phyloP scores from a whole-genome alignment of 768 basidiomycete species.

The Lyophyllum semitale region DNA sequence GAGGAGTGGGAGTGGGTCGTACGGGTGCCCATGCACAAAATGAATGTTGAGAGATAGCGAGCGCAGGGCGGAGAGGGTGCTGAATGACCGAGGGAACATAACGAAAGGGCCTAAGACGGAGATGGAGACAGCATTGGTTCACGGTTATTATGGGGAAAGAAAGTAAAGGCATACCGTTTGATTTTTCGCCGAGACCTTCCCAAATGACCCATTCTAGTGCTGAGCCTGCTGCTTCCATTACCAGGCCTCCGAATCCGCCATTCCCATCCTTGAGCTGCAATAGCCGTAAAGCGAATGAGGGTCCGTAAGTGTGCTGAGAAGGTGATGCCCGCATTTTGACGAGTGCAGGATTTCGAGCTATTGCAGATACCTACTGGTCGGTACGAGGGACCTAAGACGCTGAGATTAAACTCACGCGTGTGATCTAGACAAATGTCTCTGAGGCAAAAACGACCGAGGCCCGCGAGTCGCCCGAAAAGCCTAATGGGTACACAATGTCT shows the following conservation, averaged over 20 bases:
- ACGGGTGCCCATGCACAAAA: conserved; percentile 5
- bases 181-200: neutral
- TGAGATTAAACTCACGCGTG: neutral
- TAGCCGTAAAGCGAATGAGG: neutral
- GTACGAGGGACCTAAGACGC: neutral
- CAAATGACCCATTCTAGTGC: conserved; percentile 1
- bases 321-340: neutral
- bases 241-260: neutral
- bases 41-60: neutral
- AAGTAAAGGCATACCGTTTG: neutral
- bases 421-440: neutral
- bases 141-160: neutral
- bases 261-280: neutral
- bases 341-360: neutral
- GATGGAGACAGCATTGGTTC: neutral
- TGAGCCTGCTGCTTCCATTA: neutral
- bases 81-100: neutral
- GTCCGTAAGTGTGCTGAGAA: conserved; percentile 1
- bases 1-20: conserved; percentile 9
- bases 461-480: conserved; percentile 1
- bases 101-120: neutral
- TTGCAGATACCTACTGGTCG: neutral
- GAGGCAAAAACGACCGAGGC: neutral
- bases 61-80: neutral
- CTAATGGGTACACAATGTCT: conserved; percentile 9